These are phyloP conservation scores for Cyberlindnera bimundalis DNA, from an alignment of 805 yeast genomes.

Conservation along the genomic window DNA sequence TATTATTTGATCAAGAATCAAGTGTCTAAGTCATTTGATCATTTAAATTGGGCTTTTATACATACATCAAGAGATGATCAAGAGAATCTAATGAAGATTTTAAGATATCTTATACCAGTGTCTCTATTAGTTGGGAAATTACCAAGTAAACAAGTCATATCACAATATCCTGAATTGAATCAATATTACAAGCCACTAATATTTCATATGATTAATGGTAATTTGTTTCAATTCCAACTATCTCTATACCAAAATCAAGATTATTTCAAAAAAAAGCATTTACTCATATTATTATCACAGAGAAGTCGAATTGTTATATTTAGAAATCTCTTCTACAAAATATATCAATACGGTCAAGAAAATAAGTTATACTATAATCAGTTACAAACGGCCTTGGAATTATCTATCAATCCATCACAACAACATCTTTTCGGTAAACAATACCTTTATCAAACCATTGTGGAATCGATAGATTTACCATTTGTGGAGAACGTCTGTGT, in stretches of 20 bases:
- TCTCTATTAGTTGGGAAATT: constrained; percentile 49
- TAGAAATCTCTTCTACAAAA: constrained; percentile 37
- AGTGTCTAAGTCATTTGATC: constrained; percentile 42
- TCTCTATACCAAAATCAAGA: constrained; percentile 33
- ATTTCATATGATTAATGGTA: constrained; percentile 38
- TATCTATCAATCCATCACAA: constrained; percentile 23
- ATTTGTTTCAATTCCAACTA: constrained; percentile 35
- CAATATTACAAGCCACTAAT: constrained; percentile 38
- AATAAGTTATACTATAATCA: constrained; percentile 9
- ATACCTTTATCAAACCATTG: constrained; percentile 28
- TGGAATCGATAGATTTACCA: constrained; percentile 29
- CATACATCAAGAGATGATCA: constrained; percentile 10
- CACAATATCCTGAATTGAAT: constrained; percentile 26
- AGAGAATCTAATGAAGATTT: constrained; percentile 30
- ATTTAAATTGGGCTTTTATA: constrained; percentile 43
- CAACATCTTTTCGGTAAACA: constrained; percentile 12
- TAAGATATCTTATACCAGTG: constrained; percentile 49
- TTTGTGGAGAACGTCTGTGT: constrained; percentile 49
- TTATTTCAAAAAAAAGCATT: constrained; percentile 35
- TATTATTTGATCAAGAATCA: constrained; percentile 52
- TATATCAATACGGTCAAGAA: constrained; percentile 16
- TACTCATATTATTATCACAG: constrained; percentile 44
- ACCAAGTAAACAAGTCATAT: constrained; percentile 35
- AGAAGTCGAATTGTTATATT: constrained; percentile 42
- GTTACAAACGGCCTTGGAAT: constrained; percentile 26